Percentiles rank a stretch among this genome's conserved stretches.
phyloP scores from a whole-genome alignment of 2,329 filamentous ascomycete species.

The Phoma sp. region DNA sequence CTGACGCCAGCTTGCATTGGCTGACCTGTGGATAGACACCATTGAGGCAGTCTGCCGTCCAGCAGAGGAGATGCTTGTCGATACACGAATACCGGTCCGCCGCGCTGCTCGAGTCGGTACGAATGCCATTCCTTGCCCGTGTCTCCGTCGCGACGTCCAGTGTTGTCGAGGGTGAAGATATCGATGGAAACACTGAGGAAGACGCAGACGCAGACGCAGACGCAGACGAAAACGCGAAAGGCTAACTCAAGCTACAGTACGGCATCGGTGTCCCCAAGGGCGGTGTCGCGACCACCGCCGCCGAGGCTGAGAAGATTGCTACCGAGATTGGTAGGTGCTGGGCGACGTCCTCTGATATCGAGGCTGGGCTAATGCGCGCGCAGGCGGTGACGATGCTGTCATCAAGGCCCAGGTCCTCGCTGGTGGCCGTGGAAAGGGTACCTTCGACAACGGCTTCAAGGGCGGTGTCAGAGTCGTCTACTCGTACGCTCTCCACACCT shows the following conservation, averaged over 20 bases:
- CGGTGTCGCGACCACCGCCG: slow-evolving; percentile 78
- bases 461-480: slow-evolving; percentile 98
- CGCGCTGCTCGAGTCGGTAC: slow-evolving; percentile 77
- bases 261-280: slow-evolving; percentile 92
- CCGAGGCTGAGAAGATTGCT: slow-evolving; percentile 90
- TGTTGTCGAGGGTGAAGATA: too few species aligned
- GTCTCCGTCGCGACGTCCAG: slow-evolving; percentile 1
- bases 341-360: slow-evolving; percentile 1
- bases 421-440: slow-evolving; percentile 96
- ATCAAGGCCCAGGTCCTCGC: slow-evolving; percentile 99
- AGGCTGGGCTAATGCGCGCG: slow-evolving; percentile 41
- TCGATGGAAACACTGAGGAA: too few species aligned
- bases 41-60: slow-evolving; percentile 63
- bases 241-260: slow-evolving; percentile 67
- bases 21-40: slow-evolving; percentile 55
- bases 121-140: slow-evolving; percentile 12
- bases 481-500: slow-evolving; percentile 64
- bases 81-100: slow-evolving; percentile 99
- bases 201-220: not conserved
- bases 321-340: slow-evolving; percentile 75
- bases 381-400: slow-evolving; percentile 88
- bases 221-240: not conserved
- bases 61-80: slow-evolving; percentile 87
- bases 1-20: slow-evolving; percentile 39
- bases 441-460: slow-evolving; percentile 98